A percentile compares a stretch with the other conserved stretches of the same genome.
Evolutionary conservation across 1,284 basidiomycete genomes (phyloP).

Genomic region (Cryptococcus sp.): DNA sequence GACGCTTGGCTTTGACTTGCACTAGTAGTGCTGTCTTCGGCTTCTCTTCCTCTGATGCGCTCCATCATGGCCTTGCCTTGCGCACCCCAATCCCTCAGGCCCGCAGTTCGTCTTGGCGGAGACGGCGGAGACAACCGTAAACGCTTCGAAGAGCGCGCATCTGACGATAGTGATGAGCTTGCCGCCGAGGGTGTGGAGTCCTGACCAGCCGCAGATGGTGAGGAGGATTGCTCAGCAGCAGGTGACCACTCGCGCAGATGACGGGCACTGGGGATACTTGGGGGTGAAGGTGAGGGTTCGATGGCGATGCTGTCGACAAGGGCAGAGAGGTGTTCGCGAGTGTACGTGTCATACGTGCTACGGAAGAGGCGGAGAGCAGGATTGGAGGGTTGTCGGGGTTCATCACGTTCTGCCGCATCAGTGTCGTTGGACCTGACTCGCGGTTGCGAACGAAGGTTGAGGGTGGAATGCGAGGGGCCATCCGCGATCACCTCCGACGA

Average conservation of each 20-base stretch:
- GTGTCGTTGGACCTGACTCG: neutral
- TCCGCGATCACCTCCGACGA: conserved; percentile 10
- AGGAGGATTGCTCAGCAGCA: conserved; percentile 12
- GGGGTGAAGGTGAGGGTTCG: conserved; percentile 65
- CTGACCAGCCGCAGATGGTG: conserved; percentile 13
- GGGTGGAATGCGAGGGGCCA: conserved; percentile 21
- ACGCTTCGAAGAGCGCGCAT: conserved; percentile 39
- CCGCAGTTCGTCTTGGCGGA: conserved; percentile 17
- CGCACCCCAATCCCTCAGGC: conserved; percentile 41
- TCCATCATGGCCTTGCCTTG: conserved; percentile 48
- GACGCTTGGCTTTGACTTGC: conserved; percentile 30
- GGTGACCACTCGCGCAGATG: conserved; percentile 28
- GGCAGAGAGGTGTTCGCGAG: conserved; percentile 84
- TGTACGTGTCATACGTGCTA: conserved; percentile 86
- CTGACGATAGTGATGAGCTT: conserved; percentile 17
- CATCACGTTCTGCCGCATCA: neutral
- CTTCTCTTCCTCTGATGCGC: conserved; percentile 41
- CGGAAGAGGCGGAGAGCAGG: conserved; percentile 81
- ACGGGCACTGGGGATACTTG: conserved; percentile 26
- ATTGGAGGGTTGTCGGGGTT: conserved; percentile 54
- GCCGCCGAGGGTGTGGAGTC: conserved; percentile 12
- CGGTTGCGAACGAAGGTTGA: conserved; percentile 10
- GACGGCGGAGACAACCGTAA: conserved; percentile 35
- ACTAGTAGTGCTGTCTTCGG: conserved; percentile 37
- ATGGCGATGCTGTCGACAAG: conserved; percentile 86